Evolutionary conservation across 257 asterid species (phyloP), one percentile per base, ranked within the genome.

Genomic region (Buddleja alternifolia): DNA sequence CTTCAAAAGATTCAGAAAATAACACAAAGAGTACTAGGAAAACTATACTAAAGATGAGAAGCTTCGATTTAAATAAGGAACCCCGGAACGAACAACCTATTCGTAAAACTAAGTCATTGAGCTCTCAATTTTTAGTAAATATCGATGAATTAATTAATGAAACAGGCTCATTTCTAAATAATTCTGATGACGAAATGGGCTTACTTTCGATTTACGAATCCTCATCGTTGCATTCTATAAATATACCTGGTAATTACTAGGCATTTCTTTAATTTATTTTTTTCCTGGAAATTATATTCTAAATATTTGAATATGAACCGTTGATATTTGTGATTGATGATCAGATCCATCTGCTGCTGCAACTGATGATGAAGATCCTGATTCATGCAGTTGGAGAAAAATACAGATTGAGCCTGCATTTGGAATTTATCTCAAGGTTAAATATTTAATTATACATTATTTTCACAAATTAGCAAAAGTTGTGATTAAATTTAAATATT

Each of bases 361-460:
- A 34, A 45, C 25, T 9, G 73, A 70, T 47, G 74, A 61, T 59
- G 78, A 70, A 12, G 74, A 66, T 63, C 15, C 61, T 17, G 67
- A 71, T 23, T 48, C 75, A 63, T 75, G 74, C 51, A 63, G 68
- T 16, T 62, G 62, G 80, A 68, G 39, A 12, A 66, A 57, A 62
- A 44, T 73, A 41, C 79, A 74, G 63, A 78, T 60, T 56, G 80
- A 78, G 63, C 75, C 82, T 44, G 72, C 79, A 44, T 64, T 74
- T 40, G 70, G 57, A 37, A 83, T 83, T 74, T 68, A 65, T 59
- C 80, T 83, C 2, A 75, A 83, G 85, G 88, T 83, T 52, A 41
- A 24, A 47, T 16, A 16, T 47, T 57, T 34, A 11, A 15, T 39
- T 37, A 46, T 34, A 11, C 15, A 16, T 39, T 2, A 29, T 29